Conservation (phyloP, 352 stramenopile species). For the Phytophthora palmivora region DNA sequence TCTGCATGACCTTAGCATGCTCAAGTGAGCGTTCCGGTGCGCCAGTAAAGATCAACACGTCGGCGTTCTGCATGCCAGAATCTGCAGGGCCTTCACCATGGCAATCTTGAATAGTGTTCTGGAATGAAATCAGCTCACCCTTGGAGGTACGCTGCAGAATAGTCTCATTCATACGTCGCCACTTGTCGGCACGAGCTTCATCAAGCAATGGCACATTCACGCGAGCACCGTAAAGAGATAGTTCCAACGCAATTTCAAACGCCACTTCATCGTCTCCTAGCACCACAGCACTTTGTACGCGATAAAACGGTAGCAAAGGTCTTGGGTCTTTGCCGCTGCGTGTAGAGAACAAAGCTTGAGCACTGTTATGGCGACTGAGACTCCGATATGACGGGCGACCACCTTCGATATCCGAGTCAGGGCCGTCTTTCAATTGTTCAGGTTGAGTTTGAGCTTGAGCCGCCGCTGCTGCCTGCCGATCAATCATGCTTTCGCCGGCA, state of each 20-base stretch:
- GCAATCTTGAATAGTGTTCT: constrained; percentile 60
- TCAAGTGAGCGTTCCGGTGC: constrained; percentile 52
- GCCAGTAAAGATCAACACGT: constrained; percentile 70
- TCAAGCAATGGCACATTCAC: constrained; percentile 68
- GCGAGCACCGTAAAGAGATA: constrained; percentile 65
- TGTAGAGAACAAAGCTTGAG: constrained; percentile 17
- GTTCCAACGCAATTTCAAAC: constrained; percentile 67
- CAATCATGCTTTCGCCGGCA: constrained; percentile 52
- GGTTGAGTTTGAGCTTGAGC: constrained; percentile 7
- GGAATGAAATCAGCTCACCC: constrained; percentile 66
- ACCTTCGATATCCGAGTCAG: constrained; percentile 14
- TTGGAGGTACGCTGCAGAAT: constrained; percentile 63
- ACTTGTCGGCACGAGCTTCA: constrained; percentile 64
- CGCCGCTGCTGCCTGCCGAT: constrained; percentile 32
- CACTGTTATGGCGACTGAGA: constrained; percentile 25
- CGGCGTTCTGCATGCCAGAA: constrained; percentile 44
- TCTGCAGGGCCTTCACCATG: constrained; percentile 26
- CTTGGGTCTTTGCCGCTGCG: constrained; percentile 46
- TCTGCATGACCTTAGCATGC: constrained; percentile 59
- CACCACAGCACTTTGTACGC: constrained; percentile 59
- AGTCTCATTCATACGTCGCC: constrained; percentile 67
- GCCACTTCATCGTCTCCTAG: constrained; percentile 65
- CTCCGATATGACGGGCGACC: constrained; percentile 7
- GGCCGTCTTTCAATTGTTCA: constrained; percentile 13
- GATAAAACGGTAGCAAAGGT: constrained; percentile 52